Evolutionary conservation across 2,329 filamentous ascomycete genomes (phyloP).

Genomic region (Botrytis porri): DNA sequence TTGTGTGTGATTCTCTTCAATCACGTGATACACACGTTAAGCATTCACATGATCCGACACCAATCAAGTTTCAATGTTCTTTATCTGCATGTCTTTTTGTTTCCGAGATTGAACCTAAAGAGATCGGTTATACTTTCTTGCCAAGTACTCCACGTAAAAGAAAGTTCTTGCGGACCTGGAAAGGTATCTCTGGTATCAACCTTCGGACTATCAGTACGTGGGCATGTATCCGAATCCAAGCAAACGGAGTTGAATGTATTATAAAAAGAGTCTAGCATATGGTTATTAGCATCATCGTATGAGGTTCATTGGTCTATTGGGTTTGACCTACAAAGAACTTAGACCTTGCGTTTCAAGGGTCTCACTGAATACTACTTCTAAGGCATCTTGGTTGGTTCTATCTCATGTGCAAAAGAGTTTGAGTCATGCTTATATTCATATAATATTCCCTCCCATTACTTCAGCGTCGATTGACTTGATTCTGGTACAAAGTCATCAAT

Average conservation of each 20-base stretch:
- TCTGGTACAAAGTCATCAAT: not conserved
- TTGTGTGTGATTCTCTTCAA: not conserved
- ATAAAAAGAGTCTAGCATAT: not conserved
- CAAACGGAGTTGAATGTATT: not conserved
- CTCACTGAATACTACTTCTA: not conserved
- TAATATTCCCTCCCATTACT: not conserved
- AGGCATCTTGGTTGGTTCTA: not conserved
- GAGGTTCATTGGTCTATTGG: not conserved
- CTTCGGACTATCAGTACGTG: not conserved
- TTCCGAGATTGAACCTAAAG: not conserved
- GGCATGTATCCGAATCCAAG: not conserved
- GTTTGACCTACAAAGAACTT: not conserved
- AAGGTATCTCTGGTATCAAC: not conserved
- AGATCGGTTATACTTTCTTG: not conserved
- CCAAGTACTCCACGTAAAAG: constrained; percentile 3
- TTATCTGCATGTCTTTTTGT: not conserved
- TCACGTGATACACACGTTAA: not conserved
- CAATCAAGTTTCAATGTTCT: not conserved
- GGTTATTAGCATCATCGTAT: not conserved
- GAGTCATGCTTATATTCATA: not conserved
- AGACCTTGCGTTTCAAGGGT: not conserved
- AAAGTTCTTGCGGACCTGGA: not conserved
- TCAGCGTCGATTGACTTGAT: not conserved
- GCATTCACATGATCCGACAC: not conserved
- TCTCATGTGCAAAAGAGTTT: not conserved